A percentile compares a stretch with the other conserved stretches of the same genome.
phyloP scores from a whole-genome alignment of 2,329 filamentous ascomycete species.

The Colletotrichum sp. region DNA sequence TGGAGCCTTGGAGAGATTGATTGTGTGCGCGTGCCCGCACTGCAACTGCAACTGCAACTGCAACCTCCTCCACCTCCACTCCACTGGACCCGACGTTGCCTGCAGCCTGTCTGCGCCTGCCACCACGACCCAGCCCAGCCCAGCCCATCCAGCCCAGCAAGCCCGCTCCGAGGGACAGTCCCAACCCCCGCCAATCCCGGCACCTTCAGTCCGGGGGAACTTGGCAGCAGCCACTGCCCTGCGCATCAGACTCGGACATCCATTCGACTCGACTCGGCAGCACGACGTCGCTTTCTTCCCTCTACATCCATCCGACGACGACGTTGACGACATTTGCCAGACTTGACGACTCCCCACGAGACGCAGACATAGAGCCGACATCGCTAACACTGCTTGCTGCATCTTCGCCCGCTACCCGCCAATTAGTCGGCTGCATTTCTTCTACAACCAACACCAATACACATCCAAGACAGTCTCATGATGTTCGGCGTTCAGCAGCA shows the following conservation, averaged over 20 bases:
- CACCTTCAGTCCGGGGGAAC: conserved; percentile 20
- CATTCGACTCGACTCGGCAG: not conserved
- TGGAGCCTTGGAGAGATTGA: not conserved
- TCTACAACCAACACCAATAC: not conserved
- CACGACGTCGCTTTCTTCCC: not conserved
- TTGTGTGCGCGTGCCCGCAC: not conserved
- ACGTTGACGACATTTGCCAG: not conserved
- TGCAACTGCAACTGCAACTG: not conserved
- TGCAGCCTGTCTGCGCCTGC: not conserved
- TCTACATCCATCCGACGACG: not conserved
- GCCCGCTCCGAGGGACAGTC: not conserved
- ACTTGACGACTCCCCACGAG: not conserved
- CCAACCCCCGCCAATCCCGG: conserved; percentile 23
- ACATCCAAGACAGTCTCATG: not conserved
- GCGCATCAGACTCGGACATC: not conserved
- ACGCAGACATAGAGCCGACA: not conserved
- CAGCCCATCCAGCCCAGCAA: not conserved
- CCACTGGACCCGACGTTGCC: not conserved
- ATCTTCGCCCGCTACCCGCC: not conserved
- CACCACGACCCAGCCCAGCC: not conserved
- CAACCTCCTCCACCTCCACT: not conserved
- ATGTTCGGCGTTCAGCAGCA: conserved; percentile 8
- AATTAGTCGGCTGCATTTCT: not conserved
- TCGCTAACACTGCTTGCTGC: not conserved
- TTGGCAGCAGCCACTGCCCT: conserved; percentile 2